Evolutionary conservation across 768 basidiomycete species (phyloP).

Genomic region (Trametopsis cervina): DNA sequence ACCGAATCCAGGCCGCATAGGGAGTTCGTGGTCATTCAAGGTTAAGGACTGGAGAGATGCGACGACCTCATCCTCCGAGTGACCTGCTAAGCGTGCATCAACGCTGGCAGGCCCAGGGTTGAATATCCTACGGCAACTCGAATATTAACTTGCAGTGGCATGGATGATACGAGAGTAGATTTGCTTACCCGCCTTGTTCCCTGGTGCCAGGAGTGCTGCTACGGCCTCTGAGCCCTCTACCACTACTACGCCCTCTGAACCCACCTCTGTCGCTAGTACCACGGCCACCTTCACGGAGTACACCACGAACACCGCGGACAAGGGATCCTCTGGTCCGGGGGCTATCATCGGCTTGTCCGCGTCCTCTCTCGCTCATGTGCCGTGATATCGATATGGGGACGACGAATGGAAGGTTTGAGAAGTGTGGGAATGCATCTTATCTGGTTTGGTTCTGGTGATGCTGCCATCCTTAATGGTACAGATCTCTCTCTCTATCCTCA

Average conservation of each 20-base stretch:
- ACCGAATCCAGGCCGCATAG: constrained; percentile 42
- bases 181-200: constrained; percentile 36
- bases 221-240: constrained; percentile 20
- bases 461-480: too few species aligned
- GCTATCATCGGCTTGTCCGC: constrained; percentile 27
- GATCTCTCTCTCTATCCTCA: too few species aligned
- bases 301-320: constrained; percentile 19
- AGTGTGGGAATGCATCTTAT: too few species aligned
- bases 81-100: constrained; percentile 41
- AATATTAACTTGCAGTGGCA: neutral
- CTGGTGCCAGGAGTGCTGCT: constrained; percentile 24
- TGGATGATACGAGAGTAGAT: neutral
- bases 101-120: constrained; percentile 37
- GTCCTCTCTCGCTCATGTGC: constrained; percentile 26
- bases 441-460: too few species aligned
- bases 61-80: constrained; percentile 39
- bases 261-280: constrained; percentile 21
- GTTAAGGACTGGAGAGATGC: constrained; percentile 25
- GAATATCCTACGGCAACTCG: constrained; percentile 29
- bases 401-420: too few species aligned
- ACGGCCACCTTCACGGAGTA: constrained; percentile 16
- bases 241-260: constrained; percentile 13
- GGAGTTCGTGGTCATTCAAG: constrained; percentile 29
- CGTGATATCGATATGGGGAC: too few species aligned
- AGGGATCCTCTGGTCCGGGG: constrained; percentile 20